Base-by-base conservation (phyloP, 2,329 filamentous ascomycete genomes). In the Aspergillus intermedius region DNA sequence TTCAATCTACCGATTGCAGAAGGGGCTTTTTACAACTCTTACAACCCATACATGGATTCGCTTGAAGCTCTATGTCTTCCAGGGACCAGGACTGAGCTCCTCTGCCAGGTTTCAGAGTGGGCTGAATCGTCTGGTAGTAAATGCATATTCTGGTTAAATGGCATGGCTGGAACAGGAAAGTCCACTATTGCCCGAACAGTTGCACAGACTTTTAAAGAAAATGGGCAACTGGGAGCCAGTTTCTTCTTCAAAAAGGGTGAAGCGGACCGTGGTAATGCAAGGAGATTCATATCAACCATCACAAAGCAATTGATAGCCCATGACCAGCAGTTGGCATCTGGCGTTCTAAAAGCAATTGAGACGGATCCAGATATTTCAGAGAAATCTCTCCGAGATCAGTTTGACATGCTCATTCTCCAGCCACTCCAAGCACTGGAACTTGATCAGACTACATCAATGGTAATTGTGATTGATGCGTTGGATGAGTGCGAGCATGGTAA, bases 61-160 rank as follows among this genome's bases (percentile, higher is more conserved):
- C 21, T 22, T 22, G 21, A 22, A 22, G 21, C 21, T 22, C 21
- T 22, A 22, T 64, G 61, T 50, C 55, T 63, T 15, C 47, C 42
- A 8, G 41, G 54, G n/a, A 64, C 60, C n/a, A 54, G 60, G n/a
- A 55, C 57, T 21, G 56, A 54, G 39, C 41, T 65, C 4, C 54
- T 62, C 17, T 42, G 54, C 28, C 42, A 60, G 39, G 59, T 62
- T 46, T 28, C 41, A 23, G 32, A 48, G 6, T 63, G 56, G 60
- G 51, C 53, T 40, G 21, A 45, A 15, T 19, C 45, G 17, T 17
- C 52, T 47, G 52, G 50, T 32, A 39, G 47, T 12, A 32, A 46
- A 39, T 12, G 22, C 23, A 23, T 54, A 13, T 51, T 49, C 28
- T 54, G 49, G 51, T 42, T 51, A 6, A 39, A 44, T 17, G 44